Base-by-base conservation (phyloP, 2,329 filamentous ascomycete species). In the Xylaria multiplex region DNA sequence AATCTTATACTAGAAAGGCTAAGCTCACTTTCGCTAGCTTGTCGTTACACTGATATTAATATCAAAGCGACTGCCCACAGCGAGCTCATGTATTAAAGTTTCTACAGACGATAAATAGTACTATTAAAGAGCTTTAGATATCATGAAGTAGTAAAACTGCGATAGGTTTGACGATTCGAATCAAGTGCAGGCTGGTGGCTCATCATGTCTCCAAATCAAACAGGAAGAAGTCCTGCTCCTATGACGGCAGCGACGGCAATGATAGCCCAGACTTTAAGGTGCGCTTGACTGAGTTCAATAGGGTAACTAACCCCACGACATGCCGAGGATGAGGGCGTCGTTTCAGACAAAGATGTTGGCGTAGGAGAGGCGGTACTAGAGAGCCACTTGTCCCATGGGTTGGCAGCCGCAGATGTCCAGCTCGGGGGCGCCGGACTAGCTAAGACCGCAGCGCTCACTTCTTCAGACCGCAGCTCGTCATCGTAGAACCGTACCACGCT, bases 401-500 rank as follows among this genome's bases (percentile, higher is more conserved):
- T 49, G 2, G 52, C 62, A 8, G 70, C 69, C 8, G 70, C 69
- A 2, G 64, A 49, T 5, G 71, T 71, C 72, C 72, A 74, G 32
- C 72, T 72, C 3, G 71, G 53, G 7, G 72, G 70, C 27, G 72
- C 72, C 14, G 71, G 62, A 46, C 59, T 69, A 24, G 69, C 71
- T 46, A 71, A 67, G 32, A 72, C 64, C 16, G 69, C 66, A 19
- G 64, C 43, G 6, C 24, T 52, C 40, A 63, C 63, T 6, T 63
- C 59, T 2, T 70, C 68, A 1, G 55, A 55, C 2, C 59, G 42
- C 2, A 66, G 27, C 48, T 69, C 19, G 40, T 63, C 66, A 3
- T 73, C 69, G 54, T 72, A 71, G 64, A 72, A 70, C 14, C 71
- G 65, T 7, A 61, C 69, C n/a, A 69, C 63, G 27, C 62, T 69